phyloP scores from a whole-genome alignment of 2,329 filamentous ascomycete genomes.

The Gaeumannomyces sp. region DNA sequence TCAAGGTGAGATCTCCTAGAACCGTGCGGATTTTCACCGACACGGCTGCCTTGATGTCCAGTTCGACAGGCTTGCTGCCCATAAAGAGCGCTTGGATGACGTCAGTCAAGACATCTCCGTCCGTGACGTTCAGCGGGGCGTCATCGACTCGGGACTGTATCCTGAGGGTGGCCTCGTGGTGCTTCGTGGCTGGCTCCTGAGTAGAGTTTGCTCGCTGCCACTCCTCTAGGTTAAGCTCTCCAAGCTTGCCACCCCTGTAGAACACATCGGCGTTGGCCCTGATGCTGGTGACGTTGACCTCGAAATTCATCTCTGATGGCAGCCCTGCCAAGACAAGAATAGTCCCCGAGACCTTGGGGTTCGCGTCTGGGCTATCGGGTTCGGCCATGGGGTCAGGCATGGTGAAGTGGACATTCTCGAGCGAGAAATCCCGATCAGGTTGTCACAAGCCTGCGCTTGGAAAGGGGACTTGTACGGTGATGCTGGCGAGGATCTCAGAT shows the following conservation, averaged over 20 bases:
- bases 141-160: slow-evolving; percentile 73
- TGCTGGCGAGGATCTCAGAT: slow-evolving; percentile 68
- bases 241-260: slow-evolving; percentile 72
- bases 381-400: slow-evolving; percentile 76
- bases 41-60: slow-evolving; percentile 73
- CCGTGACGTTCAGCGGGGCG: slow-evolving; percentile 75
- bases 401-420: slow-evolving; percentile 79
- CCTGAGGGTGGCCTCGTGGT: slow-evolving; percentile 56
- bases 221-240: slow-evolving; percentile 67
- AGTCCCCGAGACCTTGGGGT: slow-evolving; percentile 75
- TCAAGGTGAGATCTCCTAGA: slow-evolving; percentile 73
- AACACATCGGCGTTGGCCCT: slow-evolving; percentile 73
- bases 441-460: slow-evolving; percentile 75
- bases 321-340: slow-evolving; percentile 73
- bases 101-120: slow-evolving; percentile 71
- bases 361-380: slow-evolving; percentile 63
- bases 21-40: slow-evolving; percentile 78
- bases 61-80: slow-evolving; percentile 58
- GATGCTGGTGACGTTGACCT: slow-evolving; percentile 70
- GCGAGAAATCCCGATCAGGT: slow-evolving; percentile 82
- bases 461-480: slow-evolving; percentile 79
- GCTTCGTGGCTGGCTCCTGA: slow-evolving; percentile 50
- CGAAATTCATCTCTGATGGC: slow-evolving; percentile 82
- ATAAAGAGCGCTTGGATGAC: slow-evolving; percentile 79
- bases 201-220: slow-evolving; percentile 80